A percentile compares a stretch with the other conserved stretches of the same genome.
These are phyloP conservation scores for Magnaporthiopsis incrustans DNA, from an alignment of 2,329 filamentous ascomycete genomes.

Conservation along the genomic window DNA sequence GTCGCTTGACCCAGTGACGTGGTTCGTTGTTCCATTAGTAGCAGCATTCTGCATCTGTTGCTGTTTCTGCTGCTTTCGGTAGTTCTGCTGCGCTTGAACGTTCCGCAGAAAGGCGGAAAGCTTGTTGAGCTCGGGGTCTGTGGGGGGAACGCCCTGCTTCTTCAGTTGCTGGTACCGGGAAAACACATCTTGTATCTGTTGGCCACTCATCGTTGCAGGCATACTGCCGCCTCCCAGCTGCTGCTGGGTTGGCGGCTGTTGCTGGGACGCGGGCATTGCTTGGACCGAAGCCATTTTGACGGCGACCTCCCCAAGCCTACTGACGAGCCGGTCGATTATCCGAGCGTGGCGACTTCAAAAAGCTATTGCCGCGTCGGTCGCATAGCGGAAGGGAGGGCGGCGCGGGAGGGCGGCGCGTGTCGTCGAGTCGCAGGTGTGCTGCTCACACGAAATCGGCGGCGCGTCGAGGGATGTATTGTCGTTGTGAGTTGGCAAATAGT, in stretches of 20 bases:
- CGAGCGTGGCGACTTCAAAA: conserved; percentile 1
- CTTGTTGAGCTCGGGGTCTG: conserved; percentile 83
- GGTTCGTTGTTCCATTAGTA: conserved; percentile 47
- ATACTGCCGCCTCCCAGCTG: conserved; percentile 42
- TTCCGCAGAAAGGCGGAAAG: conserved; percentile 65
- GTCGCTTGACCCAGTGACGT: conserved; percentile 33
- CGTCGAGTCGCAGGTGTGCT: not conserved
- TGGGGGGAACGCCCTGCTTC: conserved; percentile 68
- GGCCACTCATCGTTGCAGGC: conserved; percentile 61
- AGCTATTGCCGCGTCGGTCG: conserved; percentile 5
- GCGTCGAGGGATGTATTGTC: not conserved
- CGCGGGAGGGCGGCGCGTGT: conserved; percentile 2
- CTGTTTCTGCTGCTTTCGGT: conserved; percentile 23
- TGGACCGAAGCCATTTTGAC: conserved; percentile 74
- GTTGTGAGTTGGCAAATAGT: not conserved
- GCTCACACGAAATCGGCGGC: not conserved
- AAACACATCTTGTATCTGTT: conserved; percentile 69
- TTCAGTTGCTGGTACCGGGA: conserved; percentile 87
- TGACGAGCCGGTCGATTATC: conserved; percentile 3
- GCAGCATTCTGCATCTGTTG: conserved; percentile 42
- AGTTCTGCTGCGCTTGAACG: conserved; percentile 38
- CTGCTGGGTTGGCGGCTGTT: conserved; percentile 1
- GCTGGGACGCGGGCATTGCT: conserved; percentile 59
- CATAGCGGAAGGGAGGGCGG: conserved; percentile 2
- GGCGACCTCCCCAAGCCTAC: conserved; percentile 15